Percentiles rank a stretch among this genome's conserved stretches.
These are phyloP conservation scores for Zostera marina DNA, from an alignment of 116 monocot species.

Conservation along the genomic window DNA sequence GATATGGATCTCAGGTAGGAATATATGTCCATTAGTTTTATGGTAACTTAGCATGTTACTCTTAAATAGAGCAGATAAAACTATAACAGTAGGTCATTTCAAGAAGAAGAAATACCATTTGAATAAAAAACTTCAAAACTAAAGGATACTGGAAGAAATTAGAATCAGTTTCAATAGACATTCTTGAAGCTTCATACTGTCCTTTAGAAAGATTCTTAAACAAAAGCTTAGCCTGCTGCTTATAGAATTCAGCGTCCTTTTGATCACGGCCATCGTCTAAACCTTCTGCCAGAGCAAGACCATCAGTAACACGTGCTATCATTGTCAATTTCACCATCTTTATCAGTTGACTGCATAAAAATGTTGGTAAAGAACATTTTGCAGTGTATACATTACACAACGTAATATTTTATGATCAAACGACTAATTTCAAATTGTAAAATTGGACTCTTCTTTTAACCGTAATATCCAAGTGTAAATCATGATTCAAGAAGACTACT, in stretches of 20 bases:
- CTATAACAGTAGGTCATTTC: too few relatives aligned
- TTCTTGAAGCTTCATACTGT: slow-evolving; percentile 84
- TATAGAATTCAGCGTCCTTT: slow-evolving; percentile 81
- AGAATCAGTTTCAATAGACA: slow-evolving; percentile 93
- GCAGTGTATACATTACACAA: not conserved
- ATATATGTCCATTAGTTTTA: too few relatives aligned
- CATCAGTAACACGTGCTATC: slow-evolving; percentile 97
- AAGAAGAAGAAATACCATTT: too few relatives aligned
- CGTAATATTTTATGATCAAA: too few relatives aligned
- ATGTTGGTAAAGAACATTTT: not conserved
- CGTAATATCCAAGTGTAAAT: too few relatives aligned
- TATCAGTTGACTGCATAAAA: slow-evolving; percentile 1
- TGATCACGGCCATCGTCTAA: slow-evolving; percentile 89
- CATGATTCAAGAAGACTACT: too few relatives aligned
- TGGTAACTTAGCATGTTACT: too few relatives aligned
- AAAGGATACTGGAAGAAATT: slow-evolving; percentile 91
- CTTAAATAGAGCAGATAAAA: too few relatives aligned
- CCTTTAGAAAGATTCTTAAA: slow-evolving; percentile 93
- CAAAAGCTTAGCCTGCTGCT: slow-evolving; percentile 94
- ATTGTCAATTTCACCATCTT: slow-evolving; percentile 97
- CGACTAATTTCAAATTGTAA: too few relatives aligned
- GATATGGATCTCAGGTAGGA: too few relatives aligned
- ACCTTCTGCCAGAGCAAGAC: slow-evolving; percentile 93
- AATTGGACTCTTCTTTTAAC: too few relatives aligned
- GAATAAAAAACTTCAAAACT: too few relatives aligned